Evolutionary conservation across 1,284 basidiomycete species (phyloP), one percentile per base, ranked within the genome.

Genomic region (Meripilus lineatus): DNA sequence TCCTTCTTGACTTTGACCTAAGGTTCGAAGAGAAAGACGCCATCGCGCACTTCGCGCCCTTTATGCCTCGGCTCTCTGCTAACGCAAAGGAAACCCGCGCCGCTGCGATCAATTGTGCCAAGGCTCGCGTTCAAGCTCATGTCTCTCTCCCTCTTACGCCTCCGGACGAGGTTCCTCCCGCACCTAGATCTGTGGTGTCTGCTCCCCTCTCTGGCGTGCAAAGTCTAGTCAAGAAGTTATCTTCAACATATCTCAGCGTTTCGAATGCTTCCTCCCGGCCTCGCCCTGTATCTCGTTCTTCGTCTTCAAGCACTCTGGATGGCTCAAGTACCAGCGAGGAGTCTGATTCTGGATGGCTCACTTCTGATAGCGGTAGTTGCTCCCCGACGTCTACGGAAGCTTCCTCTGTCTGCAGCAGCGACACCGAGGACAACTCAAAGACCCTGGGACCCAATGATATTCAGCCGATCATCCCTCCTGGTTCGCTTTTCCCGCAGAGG

Each of bases 1-100:
- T 77, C 65, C 72, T 96, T 47, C 79, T 96, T 51, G 88, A 93
- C 67, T 95, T 88, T 58, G 87, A 95, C 62, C 79, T 96, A 40
- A 80, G 85, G 35, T 92, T 95, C 66, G 75, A 79, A 54, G 93
- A 95, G 66, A 64, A 68, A 32, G 89, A 93, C 57, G 81, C 84
- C 13, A 72, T 84, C 52, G 61, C 64, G 37, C 65, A 71, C 42
- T 85, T 87, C 57, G 69, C 73, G 4, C 78, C 78, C 3, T 84
- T 89, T 66, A 72, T 89, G 56, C 48, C 61, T 20, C 51, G 52
- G 43, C 49, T 58, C 55, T 42, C 60, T 43, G 53, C 63, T 48
- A 50, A 65, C 13, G 58, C 63, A 7, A 60, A 72, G 50, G 74
- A 75, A 54, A 62, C 66, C 34, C 75, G 68, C 45, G 67, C 76